Conservation (phyloP, 73 alveolate species). For the Urostyla sp. region DNA sequence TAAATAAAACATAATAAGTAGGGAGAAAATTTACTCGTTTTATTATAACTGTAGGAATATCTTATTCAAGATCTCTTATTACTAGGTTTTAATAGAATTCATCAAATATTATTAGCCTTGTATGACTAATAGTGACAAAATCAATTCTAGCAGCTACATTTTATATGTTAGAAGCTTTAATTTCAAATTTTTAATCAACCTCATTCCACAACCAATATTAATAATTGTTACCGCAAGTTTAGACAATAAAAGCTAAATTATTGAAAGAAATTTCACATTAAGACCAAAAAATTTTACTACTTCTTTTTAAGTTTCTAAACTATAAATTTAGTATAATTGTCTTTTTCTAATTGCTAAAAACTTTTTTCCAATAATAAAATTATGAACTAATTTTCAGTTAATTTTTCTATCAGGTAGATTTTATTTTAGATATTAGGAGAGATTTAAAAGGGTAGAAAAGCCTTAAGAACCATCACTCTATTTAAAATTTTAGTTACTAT, state of each 20-base stretch:
- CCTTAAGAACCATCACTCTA: neutral
- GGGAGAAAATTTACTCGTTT: neutral
- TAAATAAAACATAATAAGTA: no score
- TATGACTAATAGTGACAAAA: neutral
- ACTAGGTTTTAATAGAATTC: neutral
- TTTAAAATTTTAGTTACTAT: no score
- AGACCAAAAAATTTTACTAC: neutral
- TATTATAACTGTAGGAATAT: neutral
- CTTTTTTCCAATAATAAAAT: neutral
- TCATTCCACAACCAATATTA: neutral
- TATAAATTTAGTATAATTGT: no score
- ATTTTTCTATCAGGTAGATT: neutral
- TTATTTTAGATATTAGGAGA: neutral
- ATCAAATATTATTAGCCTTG: neutral
- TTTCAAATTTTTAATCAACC: neutral
- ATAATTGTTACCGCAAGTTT: neutral
- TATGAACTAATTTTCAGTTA: neutral
- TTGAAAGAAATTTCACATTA: neutral
- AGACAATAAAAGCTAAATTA: neutral
- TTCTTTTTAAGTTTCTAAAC: neutral
- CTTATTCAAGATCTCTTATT: neutral
- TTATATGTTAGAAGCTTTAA: neutral
- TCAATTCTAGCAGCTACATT: neutral
- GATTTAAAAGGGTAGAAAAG: no score
- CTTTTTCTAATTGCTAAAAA: neutral